Evolutionary conservation across 1,284 basidiomycete genomes (phyloP), one percentile per base, ranked within the genome.

Genomic region (Leccinum griseonigrum): DNA sequence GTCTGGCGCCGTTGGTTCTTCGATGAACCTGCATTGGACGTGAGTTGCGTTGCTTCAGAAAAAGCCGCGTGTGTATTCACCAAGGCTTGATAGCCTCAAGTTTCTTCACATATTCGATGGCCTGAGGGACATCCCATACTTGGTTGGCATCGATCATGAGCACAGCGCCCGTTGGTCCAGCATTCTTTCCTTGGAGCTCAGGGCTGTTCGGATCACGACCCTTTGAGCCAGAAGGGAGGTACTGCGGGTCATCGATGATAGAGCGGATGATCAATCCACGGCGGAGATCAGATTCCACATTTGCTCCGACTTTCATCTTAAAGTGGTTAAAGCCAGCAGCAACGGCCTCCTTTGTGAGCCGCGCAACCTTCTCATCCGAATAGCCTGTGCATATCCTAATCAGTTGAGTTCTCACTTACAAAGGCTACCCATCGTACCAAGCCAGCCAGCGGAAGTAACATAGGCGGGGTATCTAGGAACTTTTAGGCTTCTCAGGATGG

Each of bases 131-230:
- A 69, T 97, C 95, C 95, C 95, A 98, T 22, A 98, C 93, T 77
- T 96, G 95, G 78, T 98, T 98, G 56, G 95, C 92, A 75, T 98
- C 95, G 66, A 98, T 93, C 95, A 98, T 98, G 63, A 97, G 81
- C 28, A 97, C 95, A 56, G 90, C 87, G 13, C 96, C 95, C 0
- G 95, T 94, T 3, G 94, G 94, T 10, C 95, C 94, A 6, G 95
- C 95, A 68, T 98, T 97, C 84, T 98, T 98, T 13, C 90, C 92
- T 58, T 78, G 81, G 40, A 91, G 75, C 29, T 78, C 85, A 55
- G 87, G 84, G 51, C 86, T 83, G 59, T 82, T 82, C 6, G 86
- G 88, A 74, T 92, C 86, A 55, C 86, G 82, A 34, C 83, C 81
- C 60, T 79, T 75, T 34, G 77, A 72, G 28, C 82, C 84, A 2